Base-by-base conservation (phyloP, 2,329 filamentous ascomycete species). In the Pseudogymnoascus verrucosus region DNA sequence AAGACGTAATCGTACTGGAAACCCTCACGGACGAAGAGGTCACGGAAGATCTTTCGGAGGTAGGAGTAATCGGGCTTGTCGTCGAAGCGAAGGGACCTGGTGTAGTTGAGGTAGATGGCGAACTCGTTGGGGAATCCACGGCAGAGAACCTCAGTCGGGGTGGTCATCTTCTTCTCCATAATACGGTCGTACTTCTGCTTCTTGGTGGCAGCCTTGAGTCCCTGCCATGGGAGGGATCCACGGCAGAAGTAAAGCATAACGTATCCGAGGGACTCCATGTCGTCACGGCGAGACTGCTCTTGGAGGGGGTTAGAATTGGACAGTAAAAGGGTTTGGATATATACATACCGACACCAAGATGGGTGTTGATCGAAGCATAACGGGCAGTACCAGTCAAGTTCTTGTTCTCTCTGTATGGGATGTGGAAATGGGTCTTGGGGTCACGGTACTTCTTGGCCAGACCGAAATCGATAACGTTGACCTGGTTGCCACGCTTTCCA, bases 101-200 rank as follows among this genome's bases (percentile, higher is more conserved):
- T 98, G 84, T 99, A 98, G 88, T 98, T 98, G 68, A 99, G 85
- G 79, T 99, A 99, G 78, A 98, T 98, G 81, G 93, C 93, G 73
- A 99, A 99, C 81, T 99, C 95, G 78, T 98, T 97, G 72, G 95
- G 95, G 83, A 99, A 98, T 70, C 95, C 95, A 77, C 93, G 92
- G 88, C 95, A 99, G 60, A 99, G 90, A 60, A 97, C 93, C 80
- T 99, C 93, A 71, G 93, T 98, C 7, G 95, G 93, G 2, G 95
- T 99, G 12, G 95, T 99, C 95, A 98, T 98, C 91, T 99, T 99
- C 89, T 99, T 99, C 85, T 99, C 95, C 93, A 98, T 98, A 81
- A 99, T 99, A 69, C 93, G 88, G 80, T 99, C 95, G 76, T 99
- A 98, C 83, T 99, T 99, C 82, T 98, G 93, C 88, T 97, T 97